Evolutionary conservation across 176 grass and related monocot species (phyloP).

Genomic region (Phoenix dactylifera): DNA sequence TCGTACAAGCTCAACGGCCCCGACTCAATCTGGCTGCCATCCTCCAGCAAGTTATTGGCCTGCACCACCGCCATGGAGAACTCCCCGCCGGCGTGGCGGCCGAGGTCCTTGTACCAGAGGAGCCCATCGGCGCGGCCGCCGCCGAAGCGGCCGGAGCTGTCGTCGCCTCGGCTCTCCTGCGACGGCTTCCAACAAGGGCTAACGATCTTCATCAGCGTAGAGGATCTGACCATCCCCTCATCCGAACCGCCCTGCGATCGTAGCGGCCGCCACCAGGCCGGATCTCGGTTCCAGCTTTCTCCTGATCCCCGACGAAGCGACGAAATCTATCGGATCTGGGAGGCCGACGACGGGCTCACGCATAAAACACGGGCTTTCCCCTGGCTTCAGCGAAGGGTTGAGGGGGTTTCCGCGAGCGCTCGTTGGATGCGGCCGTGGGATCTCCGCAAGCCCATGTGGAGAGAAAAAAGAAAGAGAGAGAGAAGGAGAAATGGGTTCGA

Average conservation of each 20-base stretch:
- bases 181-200: slow-evolving; percentile 43
- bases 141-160: not conserved
- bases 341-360: no score
- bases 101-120: slow-evolving; percentile 73
- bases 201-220: slow-evolving; percentile 33
- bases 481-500: no score
- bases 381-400: not conserved
- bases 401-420: slow-evolving; percentile 8
- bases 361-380: no score
- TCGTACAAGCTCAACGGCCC: slow-evolving; percentile 24
- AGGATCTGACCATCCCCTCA: slow-evolving; percentile 1
- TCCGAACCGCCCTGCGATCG: not conserved
- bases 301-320: not conserved
- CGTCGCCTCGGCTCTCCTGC: not conserved
- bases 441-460: slow-evolving; percentile 16
- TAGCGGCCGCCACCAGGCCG: not conserved
- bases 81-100: slow-evolving; percentile 45
- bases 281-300: no score
- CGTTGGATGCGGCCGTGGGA: slow-evolving; percentile 16
- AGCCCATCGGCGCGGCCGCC: slow-evolving; percentile 35
- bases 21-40: slow-evolving; percentile 64
- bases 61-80: slow-evolving; percentile 81
- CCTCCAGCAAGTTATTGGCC: slow-evolving; percentile 68
- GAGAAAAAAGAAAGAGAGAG: no score
- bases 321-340: not conserved